Evolutionary conservation across 2,329 filamentous ascomycete species (phyloP).

Genomic region (Epicoccum nigrum): DNA sequence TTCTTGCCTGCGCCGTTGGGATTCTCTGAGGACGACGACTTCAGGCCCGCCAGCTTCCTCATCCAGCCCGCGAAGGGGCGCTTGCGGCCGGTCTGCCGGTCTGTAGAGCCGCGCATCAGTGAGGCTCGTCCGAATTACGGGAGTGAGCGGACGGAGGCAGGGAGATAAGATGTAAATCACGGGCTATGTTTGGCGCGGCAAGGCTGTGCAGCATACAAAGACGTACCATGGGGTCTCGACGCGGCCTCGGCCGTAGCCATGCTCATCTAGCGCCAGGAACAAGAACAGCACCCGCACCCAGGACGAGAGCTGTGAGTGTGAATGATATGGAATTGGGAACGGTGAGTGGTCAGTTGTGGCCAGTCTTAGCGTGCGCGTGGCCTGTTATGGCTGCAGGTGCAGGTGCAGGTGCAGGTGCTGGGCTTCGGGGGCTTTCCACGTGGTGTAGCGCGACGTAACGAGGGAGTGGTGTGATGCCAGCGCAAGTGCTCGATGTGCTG

Average conservation of each 20-base stretch:
- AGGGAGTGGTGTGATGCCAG: constrained; percentile 22
- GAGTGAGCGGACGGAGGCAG: constrained; percentile 1
- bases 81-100: constrained; percentile 72
- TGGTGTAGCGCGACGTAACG: constrained; percentile 30
- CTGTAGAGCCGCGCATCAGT: constrained; percentile 30
- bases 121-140: constrained; percentile 4
- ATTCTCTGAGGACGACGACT: constrained; percentile 71
- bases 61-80: constrained; percentile 93
- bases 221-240: constrained; percentile 52
- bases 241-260: constrained; percentile 56
- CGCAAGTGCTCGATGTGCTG: constrained; percentile 9
- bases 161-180: constrained; percentile 2
- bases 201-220: constrained; percentile 32
- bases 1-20: constrained; percentile 51
- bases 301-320: no score
- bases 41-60: constrained; percentile 89
- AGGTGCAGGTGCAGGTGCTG: neutral
- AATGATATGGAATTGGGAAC: neutral
- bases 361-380: constrained; percentile 8
- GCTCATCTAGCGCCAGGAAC: constrained; percentile 19
- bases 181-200: constrained; percentile 18
- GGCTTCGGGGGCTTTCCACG: constrained; percentile 15
- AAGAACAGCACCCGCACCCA: neutral
- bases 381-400: constrained; percentile 9
- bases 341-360: neutral